These are phyloP conservation scores for Trypanosoma avium DNA, from an alignment of 208 protist species.

Conservation along the genomic window DNA sequence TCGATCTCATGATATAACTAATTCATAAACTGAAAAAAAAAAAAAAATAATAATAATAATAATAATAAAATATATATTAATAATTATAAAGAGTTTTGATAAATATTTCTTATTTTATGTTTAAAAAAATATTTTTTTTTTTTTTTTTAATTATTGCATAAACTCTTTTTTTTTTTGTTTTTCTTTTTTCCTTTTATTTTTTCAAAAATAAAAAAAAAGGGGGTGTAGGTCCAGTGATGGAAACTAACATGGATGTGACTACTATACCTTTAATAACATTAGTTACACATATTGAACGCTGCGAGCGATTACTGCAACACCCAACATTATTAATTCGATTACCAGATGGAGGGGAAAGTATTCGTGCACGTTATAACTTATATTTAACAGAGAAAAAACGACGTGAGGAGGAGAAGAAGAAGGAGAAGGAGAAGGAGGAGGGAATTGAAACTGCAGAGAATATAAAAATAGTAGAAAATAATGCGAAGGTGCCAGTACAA, in stretches of 20 bases:
- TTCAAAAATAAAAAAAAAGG: neutral
- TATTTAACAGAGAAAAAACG: constrained; percentile 44
- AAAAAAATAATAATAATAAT: neutral
- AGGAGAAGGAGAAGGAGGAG: too few species aligned
- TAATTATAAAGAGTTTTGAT: too few species aligned
- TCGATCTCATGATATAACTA: neutral
- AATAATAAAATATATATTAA: too few species aligned
- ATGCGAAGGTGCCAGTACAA: neutral
- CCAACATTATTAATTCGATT: constrained; percentile 50
- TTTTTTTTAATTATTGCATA: constrained; percentile 1
- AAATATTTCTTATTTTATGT: too few species aligned
- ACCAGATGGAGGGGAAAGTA: constrained; percentile 49
- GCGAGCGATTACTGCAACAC: constrained; percentile 56
- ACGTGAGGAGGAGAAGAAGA: constrained; percentile 18
- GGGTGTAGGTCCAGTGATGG: constrained; percentile 14
- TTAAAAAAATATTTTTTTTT: too few species aligned
- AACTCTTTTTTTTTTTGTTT: too few species aligned
- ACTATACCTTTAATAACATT: constrained; percentile 39
- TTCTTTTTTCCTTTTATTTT: neutral
- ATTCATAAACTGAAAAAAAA: neutral
- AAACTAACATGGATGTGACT: constrained; percentile 24
- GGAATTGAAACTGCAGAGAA: constrained; percentile 16
- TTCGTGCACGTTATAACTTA: constrained; percentile 38
- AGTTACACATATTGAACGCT: constrained; percentile 54
- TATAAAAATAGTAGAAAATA: constrained; percentile 7